Percentiles rank a stretch among this genome's conserved stretches.
phyloP scores from a whole-genome alignment of 2,329 filamentous ascomycete species.

The Fusarium buxicola region DNA sequence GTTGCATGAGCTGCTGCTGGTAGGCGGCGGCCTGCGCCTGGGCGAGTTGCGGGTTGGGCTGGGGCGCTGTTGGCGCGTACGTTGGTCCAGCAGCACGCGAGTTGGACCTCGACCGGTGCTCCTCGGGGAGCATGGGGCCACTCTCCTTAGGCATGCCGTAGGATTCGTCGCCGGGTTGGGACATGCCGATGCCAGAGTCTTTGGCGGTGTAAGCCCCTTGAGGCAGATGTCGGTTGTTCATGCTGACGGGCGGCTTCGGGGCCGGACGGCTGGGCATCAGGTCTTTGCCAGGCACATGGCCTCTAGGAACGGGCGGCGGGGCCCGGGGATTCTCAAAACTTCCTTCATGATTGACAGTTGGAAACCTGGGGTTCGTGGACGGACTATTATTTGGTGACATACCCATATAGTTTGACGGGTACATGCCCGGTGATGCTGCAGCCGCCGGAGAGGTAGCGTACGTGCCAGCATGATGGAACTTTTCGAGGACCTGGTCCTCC shows the following conservation, averaged over 20 bases:
- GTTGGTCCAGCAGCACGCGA: slow-evolving; percentile 70
- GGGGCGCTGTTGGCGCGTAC: slow-evolving; percentile 60
- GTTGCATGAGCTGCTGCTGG: slow-evolving; percentile 75
- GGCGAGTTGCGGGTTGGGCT: slow-evolving; percentile 43
- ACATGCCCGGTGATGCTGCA: slow-evolving; percentile 64
- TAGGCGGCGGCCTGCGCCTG: slow-evolving; percentile 61
- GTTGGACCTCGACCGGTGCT: slow-evolving; percentile 76
- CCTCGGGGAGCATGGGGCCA: slow-evolving; percentile 72
- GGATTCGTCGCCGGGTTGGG: slow-evolving; percentile 67
- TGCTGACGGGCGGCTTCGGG: slow-evolving; percentile 82
- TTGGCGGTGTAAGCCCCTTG: slow-evolving; percentile 63
- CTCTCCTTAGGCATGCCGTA: slow-evolving; percentile 65
- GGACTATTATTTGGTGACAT: slow-evolving; percentile 78
- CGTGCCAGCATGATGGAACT: slow-evolving; percentile 87
- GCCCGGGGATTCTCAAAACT: slow-evolving; percentile 98
- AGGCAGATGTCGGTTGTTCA: slow-evolving; percentile 68
- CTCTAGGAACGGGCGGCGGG: slow-evolving; percentile 84
- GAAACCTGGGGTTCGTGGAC: slow-evolving; percentile 86
- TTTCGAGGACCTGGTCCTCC: slow-evolving; percentile 93
- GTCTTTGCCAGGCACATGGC: slow-evolving; percentile 62
- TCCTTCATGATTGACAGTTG: slow-evolving; percentile 83
- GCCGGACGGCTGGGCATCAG: slow-evolving; percentile 84
- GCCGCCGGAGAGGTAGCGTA: slow-evolving; percentile 57
- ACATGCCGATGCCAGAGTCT: slow-evolving; percentile 73
- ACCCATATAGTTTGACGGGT: slow-evolving; percentile 66